Conservation (phyloP, 1,139 yeast genomes). For the Eremothecium gossypii region DNA sequence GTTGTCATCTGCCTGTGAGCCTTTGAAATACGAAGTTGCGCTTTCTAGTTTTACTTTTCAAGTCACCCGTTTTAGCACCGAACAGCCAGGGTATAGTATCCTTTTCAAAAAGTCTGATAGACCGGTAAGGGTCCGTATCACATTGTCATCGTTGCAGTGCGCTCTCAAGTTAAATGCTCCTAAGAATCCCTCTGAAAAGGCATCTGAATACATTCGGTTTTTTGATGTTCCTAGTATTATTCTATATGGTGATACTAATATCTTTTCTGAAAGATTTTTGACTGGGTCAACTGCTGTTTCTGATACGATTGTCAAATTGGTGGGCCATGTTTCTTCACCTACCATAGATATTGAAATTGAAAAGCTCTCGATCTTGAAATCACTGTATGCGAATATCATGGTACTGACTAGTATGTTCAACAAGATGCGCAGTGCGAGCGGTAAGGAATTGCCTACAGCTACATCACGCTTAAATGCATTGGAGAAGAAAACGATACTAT, state of each 20-base stretch:
- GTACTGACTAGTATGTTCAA: constrained; percentile 16
- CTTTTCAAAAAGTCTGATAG: constrained; percentile 42
- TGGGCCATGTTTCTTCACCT: constrained; percentile 42
- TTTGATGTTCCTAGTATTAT: constrained; percentile 45
- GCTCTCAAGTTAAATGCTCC: constrained; percentile 31
- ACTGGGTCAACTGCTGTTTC: constrained; percentile 16
- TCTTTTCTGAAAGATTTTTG: constrained; percentile 37
- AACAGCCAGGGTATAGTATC: constrained; percentile 51
- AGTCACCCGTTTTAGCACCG: constrained; percentile 23
- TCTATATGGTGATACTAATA: constrained; percentile 46
- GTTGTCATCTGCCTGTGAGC: constrained; percentile 15
- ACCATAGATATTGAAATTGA: constrained; percentile 31
- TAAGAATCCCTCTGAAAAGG: constrained; percentile 10
- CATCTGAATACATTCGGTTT: constrained; percentile 32
- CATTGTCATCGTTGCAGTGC: constrained; percentile 35
- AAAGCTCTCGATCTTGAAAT: constrained; percentile 28
- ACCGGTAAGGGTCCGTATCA: constrained; percentile 44
- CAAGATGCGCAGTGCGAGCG: not conserved
- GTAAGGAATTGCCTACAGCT: too few species aligned
- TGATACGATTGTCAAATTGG: constrained; percentile 41
- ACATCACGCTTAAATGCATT: not conserved
- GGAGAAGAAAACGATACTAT: constrained; percentile 12
- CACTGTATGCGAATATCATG: constrained; percentile 26
- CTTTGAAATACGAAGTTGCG: constrained; percentile 16
- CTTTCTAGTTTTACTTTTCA: constrained; percentile 24